phyloP scores from a whole-genome alignment of 176 grass and related monocot species.

The Themeda triandra region DNA sequence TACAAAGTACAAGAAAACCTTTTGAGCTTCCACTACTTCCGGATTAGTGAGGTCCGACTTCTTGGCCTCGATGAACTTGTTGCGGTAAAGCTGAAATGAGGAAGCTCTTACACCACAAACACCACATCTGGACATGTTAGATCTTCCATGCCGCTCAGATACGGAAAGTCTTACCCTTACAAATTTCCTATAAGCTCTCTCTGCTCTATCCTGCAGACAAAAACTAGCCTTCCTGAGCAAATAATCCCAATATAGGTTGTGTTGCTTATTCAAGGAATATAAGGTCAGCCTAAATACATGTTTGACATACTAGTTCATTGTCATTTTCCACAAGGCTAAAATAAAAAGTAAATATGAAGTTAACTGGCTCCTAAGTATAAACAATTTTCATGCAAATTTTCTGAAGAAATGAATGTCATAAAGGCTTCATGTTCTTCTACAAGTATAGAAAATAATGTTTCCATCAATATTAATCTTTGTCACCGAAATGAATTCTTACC shows the following conservation, averaged over 20 bases:
- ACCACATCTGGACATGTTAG: conserved; percentile 63
- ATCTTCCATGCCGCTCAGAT: conserved; percentile 49
- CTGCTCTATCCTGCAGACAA: conserved; percentile 61
- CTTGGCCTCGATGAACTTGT: conserved; percentile 53
- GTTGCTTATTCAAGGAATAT: neutral
- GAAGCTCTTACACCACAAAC: conserved; percentile 73
- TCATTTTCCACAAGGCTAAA: neutral
- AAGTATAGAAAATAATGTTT: neutral
- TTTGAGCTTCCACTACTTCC: conserved; percentile 56
- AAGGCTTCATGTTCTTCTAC: neutral
- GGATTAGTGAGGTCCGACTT: conserved; percentile 34
- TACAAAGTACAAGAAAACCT: conserved; percentile 35
- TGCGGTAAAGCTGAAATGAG: conserved; percentile 56
- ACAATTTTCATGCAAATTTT: neutral
- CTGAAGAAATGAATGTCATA: neutral
- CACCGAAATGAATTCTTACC: conserved; percentile 37
- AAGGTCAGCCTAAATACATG: neutral
- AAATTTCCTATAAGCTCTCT: conserved; percentile 77
- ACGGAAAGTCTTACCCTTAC: conserved; percentile 47
- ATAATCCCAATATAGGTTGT: neutral
- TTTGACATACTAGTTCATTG: neutral
- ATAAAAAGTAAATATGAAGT: neutral
- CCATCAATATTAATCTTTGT: neutral
- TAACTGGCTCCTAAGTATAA: neutral
- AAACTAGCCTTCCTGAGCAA: conserved; percentile 8